These are phyloP conservation scores for Verticillium nubilum DNA, from an alignment of 2,329 filamentous ascomycete genomes.

Conservation along the genomic window DNA sequence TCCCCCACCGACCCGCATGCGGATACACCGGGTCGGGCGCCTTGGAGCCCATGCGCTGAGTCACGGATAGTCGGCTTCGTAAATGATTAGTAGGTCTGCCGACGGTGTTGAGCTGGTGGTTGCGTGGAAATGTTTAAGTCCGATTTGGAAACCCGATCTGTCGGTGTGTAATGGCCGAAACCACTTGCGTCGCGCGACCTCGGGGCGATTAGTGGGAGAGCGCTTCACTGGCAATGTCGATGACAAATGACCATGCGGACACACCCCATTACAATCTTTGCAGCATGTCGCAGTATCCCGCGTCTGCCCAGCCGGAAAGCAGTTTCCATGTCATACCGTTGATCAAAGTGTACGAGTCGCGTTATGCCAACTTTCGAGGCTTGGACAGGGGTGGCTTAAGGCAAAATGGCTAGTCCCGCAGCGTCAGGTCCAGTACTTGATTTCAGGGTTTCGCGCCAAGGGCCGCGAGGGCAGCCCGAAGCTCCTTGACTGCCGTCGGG, in stretches of 20 bases:
- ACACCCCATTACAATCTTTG: too few species aligned
- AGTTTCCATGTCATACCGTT: too few species aligned
- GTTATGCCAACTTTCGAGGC: background rate
- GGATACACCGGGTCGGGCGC: background rate
- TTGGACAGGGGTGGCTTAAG: background rate
- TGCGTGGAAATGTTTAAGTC: background rate
- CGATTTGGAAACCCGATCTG: background rate
- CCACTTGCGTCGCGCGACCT: too few species aligned
- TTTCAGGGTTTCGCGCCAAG: constrained; percentile 50
- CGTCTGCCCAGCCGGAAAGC: too few species aligned
- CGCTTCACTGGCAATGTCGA: too few species aligned
- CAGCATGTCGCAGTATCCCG: too few species aligned
- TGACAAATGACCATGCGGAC: too few species aligned
- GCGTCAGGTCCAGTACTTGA: background rate
- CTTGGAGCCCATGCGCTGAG: background rate
- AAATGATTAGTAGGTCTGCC: background rate
- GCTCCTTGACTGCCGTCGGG: constrained; percentile 78
- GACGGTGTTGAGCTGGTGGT: too few species aligned
- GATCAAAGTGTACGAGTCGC: background rate
- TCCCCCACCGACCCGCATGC: background rate
- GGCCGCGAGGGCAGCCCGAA: constrained; percentile 66
- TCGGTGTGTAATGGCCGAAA: too few species aligned
- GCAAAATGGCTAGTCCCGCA: background rate
- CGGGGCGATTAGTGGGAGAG: too few species aligned
- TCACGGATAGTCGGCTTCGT: background rate